These are phyloP conservation scores for Telfairia occidentalis DNA, from an alignment of 331 rosid species.

Conservation along the genomic window DNA sequence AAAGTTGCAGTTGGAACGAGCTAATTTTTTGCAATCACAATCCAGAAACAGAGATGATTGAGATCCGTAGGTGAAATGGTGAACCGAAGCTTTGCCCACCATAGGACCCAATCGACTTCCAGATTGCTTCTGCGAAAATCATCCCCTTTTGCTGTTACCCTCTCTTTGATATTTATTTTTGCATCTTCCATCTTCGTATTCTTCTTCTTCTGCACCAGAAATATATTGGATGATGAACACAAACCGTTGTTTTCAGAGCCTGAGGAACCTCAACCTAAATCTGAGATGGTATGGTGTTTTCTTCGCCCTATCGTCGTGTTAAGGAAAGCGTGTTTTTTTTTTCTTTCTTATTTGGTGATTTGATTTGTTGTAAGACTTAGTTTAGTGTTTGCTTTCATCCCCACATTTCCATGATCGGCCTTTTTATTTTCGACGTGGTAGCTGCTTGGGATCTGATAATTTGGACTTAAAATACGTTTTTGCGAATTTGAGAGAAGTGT, in stretches of 20 bases:
- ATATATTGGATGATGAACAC: constrained; percentile 27
- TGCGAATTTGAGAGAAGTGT: neutral
- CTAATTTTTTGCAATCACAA: neutral
- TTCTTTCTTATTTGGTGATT: neutral
- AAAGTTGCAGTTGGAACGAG: neutral
- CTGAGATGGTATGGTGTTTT: constrained; percentile 25
- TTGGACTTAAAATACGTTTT: neutral
- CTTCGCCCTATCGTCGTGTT: neutral
- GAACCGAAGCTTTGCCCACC: constrained; percentile 26
- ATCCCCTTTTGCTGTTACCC: constrained; percentile 26
- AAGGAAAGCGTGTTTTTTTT: constrained; percentile 5
- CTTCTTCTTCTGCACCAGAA: constrained; percentile 38
- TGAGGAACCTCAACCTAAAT: constrained; percentile 21
- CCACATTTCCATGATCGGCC: neutral
- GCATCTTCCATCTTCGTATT: constrained; percentile 44
- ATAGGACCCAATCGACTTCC: constrained; percentile 16
- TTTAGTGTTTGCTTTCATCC: neutral
- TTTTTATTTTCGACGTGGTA: neutral
- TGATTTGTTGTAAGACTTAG: neutral
- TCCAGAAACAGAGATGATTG: constrained; percentile 1
- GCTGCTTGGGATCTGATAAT: neutral
- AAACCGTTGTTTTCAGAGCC: constrained; percentile 16
- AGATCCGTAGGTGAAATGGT: constrained; percentile 40
- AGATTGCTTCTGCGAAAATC: constrained; percentile 31
- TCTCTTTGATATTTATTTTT: constrained; percentile 36